phyloP scores from a whole-genome alignment of 345 rosid species.

The Hirschfeldia incana region DNA sequence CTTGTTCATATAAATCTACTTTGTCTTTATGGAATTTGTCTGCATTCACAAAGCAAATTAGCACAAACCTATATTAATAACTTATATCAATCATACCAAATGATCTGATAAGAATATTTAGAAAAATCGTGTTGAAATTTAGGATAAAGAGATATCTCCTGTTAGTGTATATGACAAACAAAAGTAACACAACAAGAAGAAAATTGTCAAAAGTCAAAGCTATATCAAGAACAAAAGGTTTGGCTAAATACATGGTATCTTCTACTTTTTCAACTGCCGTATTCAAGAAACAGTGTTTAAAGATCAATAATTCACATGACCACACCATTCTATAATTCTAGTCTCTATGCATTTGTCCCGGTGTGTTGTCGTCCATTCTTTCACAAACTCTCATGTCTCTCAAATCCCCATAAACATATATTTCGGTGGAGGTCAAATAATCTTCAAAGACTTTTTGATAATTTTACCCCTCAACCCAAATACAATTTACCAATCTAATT shows the following conservation, averaged over 20 bases:
- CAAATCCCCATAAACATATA: constrained; percentile 27
- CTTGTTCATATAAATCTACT: constrained; percentile 13
- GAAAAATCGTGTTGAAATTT: constrained; percentile 17
- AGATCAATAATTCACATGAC: constrained; percentile 38
- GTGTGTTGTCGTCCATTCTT: constrained; percentile 32
- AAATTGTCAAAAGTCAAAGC: constrained; percentile 20
- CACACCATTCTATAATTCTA: constrained; percentile 25
- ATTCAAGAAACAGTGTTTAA: constrained; percentile 9
- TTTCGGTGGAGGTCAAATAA: constrained; percentile 9
- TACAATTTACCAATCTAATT: neutral
- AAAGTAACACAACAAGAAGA: constrained; percentile 36
- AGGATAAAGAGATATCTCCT: constrained; percentile 14
- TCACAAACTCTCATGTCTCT: constrained; percentile 39
- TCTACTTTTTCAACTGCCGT: constrained; percentile 13
- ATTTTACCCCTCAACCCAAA: neutral
- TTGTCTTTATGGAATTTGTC: constrained; percentile 58
- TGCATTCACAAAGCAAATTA: constrained; percentile 18
- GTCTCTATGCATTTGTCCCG: constrained; percentile 43
- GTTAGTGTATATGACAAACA: constrained; percentile 13
- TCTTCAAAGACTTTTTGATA: neutral
- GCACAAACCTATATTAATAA: neutral
- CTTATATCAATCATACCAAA: constrained; percentile 28
- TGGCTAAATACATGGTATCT: constrained; percentile 27
- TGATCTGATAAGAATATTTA: constrained; percentile 24
- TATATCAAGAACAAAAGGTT: constrained; percentile 20